phyloP scores from a whole-genome alignment of 2,329 filamentous ascomycete species.

The Xylariomycetidae sp. region DNA sequence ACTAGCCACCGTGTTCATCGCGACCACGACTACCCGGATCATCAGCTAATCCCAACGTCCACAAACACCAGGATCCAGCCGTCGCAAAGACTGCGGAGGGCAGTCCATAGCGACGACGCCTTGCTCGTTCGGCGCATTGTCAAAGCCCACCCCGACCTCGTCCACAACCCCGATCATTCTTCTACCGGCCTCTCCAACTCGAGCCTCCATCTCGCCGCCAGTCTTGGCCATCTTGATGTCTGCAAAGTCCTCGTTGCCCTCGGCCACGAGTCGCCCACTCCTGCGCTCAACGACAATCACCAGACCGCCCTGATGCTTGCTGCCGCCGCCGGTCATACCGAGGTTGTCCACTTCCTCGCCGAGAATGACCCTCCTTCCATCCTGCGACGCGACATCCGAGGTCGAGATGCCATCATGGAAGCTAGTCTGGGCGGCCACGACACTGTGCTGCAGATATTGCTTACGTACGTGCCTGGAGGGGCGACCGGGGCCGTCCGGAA shows the following conservation, averaged over 20 bases:
- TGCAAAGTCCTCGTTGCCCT: slow-evolving; percentile 65
- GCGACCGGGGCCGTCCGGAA: slow-evolving; percentile 48
- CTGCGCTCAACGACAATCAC: slow-evolving; percentile 73
- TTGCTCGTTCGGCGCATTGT: slow-evolving; percentile 74
- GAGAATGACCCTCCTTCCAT: slow-evolving; percentile 60
- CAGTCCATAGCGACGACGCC: slow-evolving; percentile 70
- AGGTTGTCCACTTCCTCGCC: slow-evolving; percentile 68
- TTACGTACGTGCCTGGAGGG: slow-evolving; percentile 56
- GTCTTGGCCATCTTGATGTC: slow-evolving; percentile 65
- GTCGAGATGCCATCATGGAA: slow-evolving; percentile 69
- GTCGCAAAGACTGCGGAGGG: slow-evolving; percentile 71
- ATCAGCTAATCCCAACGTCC: too few relatives aligned
- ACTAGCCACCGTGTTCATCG: too few relatives aligned
- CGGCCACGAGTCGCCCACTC: slow-evolving; percentile 69
- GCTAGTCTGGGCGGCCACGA: slow-evolving; percentile 58
- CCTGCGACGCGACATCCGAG: slow-evolving; percentile 59
- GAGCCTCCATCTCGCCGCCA: slow-evolving; percentile 75
- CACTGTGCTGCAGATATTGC: slow-evolving; percentile 59
- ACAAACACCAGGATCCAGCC: slow-evolving; percentile 59
- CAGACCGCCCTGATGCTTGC: slow-evolving; percentile 82
- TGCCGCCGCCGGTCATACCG: slow-evolving; percentile 62
- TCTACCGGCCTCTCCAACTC: slow-evolving; percentile 70
- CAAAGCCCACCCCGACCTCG: slow-evolving; percentile 61
- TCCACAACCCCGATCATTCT: slow-evolving; percentile 76
- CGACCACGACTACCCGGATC: too few relatives aligned